Conservation (phyloP, 1,284 basidiomycete species). For the Ustilago cynodontis region DNA sequence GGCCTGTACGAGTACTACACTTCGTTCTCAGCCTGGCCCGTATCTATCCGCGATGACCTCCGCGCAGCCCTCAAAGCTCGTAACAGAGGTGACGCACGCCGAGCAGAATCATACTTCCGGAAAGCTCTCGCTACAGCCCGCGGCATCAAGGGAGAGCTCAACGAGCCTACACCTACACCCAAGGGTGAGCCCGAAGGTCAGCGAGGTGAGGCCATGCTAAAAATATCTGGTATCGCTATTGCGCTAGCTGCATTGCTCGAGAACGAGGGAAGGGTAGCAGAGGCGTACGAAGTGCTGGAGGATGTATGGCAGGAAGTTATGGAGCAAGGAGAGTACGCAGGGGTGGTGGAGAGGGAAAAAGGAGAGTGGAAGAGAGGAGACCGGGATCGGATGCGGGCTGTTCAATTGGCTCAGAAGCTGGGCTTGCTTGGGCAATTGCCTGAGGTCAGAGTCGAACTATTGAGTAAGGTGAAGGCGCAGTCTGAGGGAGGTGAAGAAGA, state of each 20-base stretch:
- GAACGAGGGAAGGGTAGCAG: slow-evolving; percentile 44
- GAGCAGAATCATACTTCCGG: slow-evolving; percentile 61
- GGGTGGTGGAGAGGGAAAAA: slow-evolving; percentile 15
- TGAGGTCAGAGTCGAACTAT: slow-evolving; percentile 35
- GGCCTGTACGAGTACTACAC: slow-evolving; percentile 68
- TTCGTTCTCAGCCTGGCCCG: slow-evolving; percentile 68
- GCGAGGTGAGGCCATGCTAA: slow-evolving; percentile 56
- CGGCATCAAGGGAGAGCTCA: slow-evolving; percentile 43
- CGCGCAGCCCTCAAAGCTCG: slow-evolving; percentile 66
- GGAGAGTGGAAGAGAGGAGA: slow-evolving; percentile 29
- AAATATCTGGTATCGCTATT: slow-evolving; percentile 68
- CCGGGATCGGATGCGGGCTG: slow-evolving; percentile 61
- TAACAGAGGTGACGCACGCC: slow-evolving; percentile 58
- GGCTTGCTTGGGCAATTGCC: slow-evolving; percentile 58
- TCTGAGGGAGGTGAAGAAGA: slow-evolving; percentile 10
- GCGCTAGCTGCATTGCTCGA: slow-evolving; percentile 66
- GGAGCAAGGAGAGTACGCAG: slow-evolving; percentile 25
- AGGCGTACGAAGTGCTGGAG: slow-evolving; percentile 51
- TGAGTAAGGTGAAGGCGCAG: slow-evolving; percentile 14
- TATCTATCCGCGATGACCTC: slow-evolving; percentile 64
- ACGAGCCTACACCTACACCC: slow-evolving; percentile 34
- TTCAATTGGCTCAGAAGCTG: slow-evolving; percentile 63
- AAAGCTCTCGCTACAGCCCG: slow-evolving; percentile 58
- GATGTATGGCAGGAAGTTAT: slow-evolving; percentile 64
- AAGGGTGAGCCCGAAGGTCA: slow-evolving; percentile 22